Conservation (phyloP, 164 flowering plant genomes). For the Kingdonia uniflora region DNA sequence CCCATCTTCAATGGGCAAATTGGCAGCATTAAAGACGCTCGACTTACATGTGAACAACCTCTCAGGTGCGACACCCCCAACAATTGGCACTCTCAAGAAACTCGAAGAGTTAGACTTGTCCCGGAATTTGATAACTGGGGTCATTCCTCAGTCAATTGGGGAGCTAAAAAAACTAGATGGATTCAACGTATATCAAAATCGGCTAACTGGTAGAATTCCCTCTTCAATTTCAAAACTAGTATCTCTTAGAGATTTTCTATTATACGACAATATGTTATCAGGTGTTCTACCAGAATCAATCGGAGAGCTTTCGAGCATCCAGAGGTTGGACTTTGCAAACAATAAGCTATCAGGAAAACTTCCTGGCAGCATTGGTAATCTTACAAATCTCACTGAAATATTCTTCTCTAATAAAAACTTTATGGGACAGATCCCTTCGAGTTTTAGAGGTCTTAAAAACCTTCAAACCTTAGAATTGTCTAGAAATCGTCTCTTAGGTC, state of each 20-base stretch:
- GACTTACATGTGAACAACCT: conserved; percentile 35
- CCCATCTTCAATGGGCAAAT: conserved; percentile 32
- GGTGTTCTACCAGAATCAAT: conserved; percentile 45
- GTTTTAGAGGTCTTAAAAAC: conserved; percentile 34
- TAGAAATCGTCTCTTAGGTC: conserved; percentile 41
- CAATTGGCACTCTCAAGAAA: conserved; percentile 33
- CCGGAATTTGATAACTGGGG: conserved; percentile 35
- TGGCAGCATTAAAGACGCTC: conserved; percentile 21
- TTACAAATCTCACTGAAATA: conserved; percentile 29
- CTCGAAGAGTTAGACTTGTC: conserved; percentile 40
- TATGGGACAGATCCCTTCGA: conserved; percentile 45
- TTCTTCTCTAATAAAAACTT: conserved; percentile 43
- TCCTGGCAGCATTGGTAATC: conserved; percentile 42
- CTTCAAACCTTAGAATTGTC: conserved; percentile 46
- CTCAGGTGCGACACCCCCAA: conserved; percentile 35
- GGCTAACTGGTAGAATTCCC: conserved; percentile 44
- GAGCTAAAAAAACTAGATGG: conserved; percentile 19
- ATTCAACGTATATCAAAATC: conserved; percentile 38
- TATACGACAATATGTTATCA: conserved; percentile 43
- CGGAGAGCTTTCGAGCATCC: conserved; percentile 30
- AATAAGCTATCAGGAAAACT: conserved; percentile 43
- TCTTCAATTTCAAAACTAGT: conserved; percentile 25
- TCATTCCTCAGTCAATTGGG: conserved; percentile 43
- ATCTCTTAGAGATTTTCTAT: conserved; percentile 25
- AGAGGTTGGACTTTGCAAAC: conserved; percentile 42